Base-by-base conservation (phyloP, 2,329 filamentous ascomycete species). In the Hypoxylon sp. region DNA sequence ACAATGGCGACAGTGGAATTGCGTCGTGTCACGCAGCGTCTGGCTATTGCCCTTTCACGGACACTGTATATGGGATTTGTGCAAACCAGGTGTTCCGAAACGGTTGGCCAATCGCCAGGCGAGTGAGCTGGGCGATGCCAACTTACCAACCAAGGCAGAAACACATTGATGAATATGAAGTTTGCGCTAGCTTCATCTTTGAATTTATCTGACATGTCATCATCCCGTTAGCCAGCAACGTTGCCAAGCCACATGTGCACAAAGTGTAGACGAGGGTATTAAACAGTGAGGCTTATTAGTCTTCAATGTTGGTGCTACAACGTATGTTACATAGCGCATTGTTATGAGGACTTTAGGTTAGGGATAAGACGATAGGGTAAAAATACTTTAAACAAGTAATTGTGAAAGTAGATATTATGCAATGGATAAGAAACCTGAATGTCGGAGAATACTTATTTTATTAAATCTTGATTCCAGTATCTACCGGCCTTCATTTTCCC, bases 161-260 rank as follows among this genome's bases (percentile, higher is more conserved):
- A 63, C 55, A 63, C 60, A 68, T 63, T 55, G 63, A 55, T 62
- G 63, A 57, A 62, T 55, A 66, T 59, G 66, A 44, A 46, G 63
- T 48, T 59, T 68, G 52, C 46, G 54, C 44, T 46, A 70, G 68
- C 65, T 69, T 68, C 63, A 72, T 54, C 59, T 62, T 52, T 64
- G 58, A 67, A 63, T 61, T 69, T 63, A 74, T 73, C 73, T 73
- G 73, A 74, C 72, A 73, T 75, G 73, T 74, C 73, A 74, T 71
- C 72, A 66, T 73, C 64, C 68, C 66, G 73, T 75, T 69, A 74
- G 73, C 73, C 65, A 74, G 68, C 64, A 66, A 67, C 46, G 39
- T 57, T 73, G 73, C 70, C 68, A 73, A 74, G 69, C 60, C 67
- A 65, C 26, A 62, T 44, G 44, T 53, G 59, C 51, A 54, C 54